A percentile compares a stretch with the other conserved stretches of the same genome.
These are phyloP conservation scores for Phytophthora cryptogea DNA, from an alignment of 352 stramenopile genomes.

Conservation along the genomic window DNA sequence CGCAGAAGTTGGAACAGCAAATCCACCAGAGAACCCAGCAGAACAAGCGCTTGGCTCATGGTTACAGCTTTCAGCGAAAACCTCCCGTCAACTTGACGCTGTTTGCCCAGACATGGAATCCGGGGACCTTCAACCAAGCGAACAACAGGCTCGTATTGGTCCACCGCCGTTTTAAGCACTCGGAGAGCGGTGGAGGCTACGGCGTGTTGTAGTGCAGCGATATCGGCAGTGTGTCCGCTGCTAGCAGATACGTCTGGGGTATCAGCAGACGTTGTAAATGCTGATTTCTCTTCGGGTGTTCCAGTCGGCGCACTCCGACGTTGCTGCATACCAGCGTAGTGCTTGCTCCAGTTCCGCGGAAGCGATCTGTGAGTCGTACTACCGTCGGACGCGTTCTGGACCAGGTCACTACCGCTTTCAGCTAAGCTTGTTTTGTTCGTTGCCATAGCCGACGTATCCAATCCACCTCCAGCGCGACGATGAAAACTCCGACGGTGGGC, in stretches of 20 bases:
- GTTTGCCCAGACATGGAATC: slow-evolving; percentile 27
- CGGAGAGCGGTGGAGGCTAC: slow-evolving; percentile 45
- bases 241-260: not conserved
- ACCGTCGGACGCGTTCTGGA: slow-evolving; percentile 12
- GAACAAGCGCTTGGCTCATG: slow-evolving; percentile 46
- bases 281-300: slow-evolving; percentile 28
- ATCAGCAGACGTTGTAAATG: not conserved
- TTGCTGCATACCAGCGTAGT: slow-evolving; percentile 36
- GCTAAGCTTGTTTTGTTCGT: slow-evolving; percentile 12
- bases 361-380: slow-evolving; percentile 35
- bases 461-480: slow-evolving; percentile 29
- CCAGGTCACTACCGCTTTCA: slow-evolving; percentile 20
- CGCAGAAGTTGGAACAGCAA: slow-evolving; percentile 65
- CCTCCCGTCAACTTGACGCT: slow-evolving; percentile 2
- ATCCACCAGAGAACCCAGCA: slow-evolving; percentile 57
- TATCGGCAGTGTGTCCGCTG: slow-evolving; percentile 22
- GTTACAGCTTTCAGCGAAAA: slow-evolving; percentile 11
- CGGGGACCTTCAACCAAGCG: slow-evolving; percentile 46
- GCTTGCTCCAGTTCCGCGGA: slow-evolving; percentile 73
- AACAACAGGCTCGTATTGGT: slow-evolving; percentile 58
- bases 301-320: slow-evolving; percentile 31
- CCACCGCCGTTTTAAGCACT: slow-evolving; percentile 49
- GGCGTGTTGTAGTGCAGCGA: slow-evolving; percentile 44
- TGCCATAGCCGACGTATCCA: slow-evolving; percentile 10
- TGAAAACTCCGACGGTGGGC: slow-evolving; percentile 53